Evolutionary conservation across 1,284 basidiomycete species (phyloP), one percentile per base, ranked within the genome.

Genomic region (Pseudozyma pruni): DNA sequence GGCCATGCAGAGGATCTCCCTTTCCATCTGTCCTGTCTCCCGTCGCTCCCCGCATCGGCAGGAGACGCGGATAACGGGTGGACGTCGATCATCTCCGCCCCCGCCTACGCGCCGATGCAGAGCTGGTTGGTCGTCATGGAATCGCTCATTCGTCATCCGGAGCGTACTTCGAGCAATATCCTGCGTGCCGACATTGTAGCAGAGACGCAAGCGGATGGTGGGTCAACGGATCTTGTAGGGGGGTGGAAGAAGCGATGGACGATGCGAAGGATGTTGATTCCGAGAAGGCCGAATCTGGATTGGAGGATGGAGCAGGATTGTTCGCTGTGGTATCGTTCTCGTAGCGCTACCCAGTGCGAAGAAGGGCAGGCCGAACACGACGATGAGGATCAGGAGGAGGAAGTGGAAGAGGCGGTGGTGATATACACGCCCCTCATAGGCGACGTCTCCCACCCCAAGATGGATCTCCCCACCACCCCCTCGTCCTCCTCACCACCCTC

Each of bases 161-260:
- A 81, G 34, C 72, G 75, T 25, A 80, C 74, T 37, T 74, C 71
- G 25, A 62, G 71, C 19, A 76, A 64, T 40, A 81, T 81, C 41
- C 48, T 75, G 11, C 71, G 80, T 1, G 78, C 77, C 8, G 80
- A 80, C 20, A 61, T 80, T 4, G 52, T 78, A 38, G 16, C 34
- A 16, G 62, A 72, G 7, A 54, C 46, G 4, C 11, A 34, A 14
- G 16, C 33, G 14, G 19, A 43, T 10, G n/a, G 11, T 8, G 6
- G 11, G 10, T 14, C 29, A 33, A 20, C 27, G 11, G 11, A 6
- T 29, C 11, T 29, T 8, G 37, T 4, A 16, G 34, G 10, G 20
- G 41, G 40, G 1, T 69, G 67, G 67, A 41, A 19, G 10, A 62
- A 63, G 51, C 54, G 59, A 34, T 69, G 59, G 59, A 59, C 55